A percentile compares a stretch with the other conserved stretches of the same genome.
phyloP scores from a whole-genome alignment of 2,329 filamentous ascomycete species.

The Chaetomium sp. region DNA sequence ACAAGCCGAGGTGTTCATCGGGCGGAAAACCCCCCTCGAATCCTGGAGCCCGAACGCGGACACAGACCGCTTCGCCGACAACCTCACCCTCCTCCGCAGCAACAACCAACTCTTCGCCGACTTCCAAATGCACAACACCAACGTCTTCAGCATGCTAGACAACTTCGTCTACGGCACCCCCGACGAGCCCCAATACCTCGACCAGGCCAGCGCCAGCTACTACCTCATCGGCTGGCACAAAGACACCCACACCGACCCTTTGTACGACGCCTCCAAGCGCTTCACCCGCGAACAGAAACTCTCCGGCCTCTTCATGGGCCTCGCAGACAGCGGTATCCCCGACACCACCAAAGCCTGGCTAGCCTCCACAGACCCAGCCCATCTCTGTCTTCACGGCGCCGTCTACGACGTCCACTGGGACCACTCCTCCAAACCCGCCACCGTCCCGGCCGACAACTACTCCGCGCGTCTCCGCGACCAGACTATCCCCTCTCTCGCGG shows the following conservation, averaged over 20 bases:
- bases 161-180: conserved; percentile 27
- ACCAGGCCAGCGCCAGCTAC: conserved; percentile 30
- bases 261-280: not conserved
- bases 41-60: conserved; percentile 18
- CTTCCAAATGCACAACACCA: conserved; percentile 34
- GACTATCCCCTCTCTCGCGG: conserved; percentile 21
- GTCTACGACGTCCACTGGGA: conserved; percentile 36
- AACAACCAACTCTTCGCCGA: conserved; percentile 36
- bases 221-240: conserved; percentile 37
- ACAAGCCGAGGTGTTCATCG: conserved; percentile 6
- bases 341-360: conserved; percentile 1
- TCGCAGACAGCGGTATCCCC: not conserved
- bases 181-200: conserved; percentile 20
- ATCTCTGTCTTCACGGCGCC: conserved; percentile 30
- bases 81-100: conserved; percentile 1
- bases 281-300: not conserved
- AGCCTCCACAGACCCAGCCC: not conserved
- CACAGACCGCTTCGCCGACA: not conserved
- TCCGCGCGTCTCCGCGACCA: conserved; percentile 16
- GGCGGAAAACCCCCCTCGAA: not conserved
- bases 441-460: conserved; percentile 28
- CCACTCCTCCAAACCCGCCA: conserved; percentile 22
- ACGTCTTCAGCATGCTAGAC: conserved; percentile 38
- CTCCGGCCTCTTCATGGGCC: not conserved
- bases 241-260: not conserved